Base-by-base conservation (phyloP, 768 basidiomycete species). In the Russula lepida region DNA sequence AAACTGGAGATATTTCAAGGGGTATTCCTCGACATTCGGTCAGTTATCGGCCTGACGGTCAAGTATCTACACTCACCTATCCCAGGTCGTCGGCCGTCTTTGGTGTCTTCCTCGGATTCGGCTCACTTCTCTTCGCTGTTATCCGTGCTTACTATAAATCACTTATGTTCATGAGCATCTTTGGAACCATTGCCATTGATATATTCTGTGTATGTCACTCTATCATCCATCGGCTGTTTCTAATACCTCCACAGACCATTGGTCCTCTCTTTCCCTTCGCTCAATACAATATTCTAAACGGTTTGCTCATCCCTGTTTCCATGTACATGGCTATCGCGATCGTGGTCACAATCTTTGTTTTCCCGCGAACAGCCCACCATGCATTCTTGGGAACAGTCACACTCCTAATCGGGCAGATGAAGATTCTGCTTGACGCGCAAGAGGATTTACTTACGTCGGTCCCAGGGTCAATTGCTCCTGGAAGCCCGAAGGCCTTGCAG, bases 351-450 rank as follows among this genome's bases (percentile, higher is more conserved):
- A 55, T 79, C 8, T 67, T 82, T 56, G 70, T 83, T 54, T 84
- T 84, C 69, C 83, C 83, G 7, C 76, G 80, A 64, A 76, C 80
- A 0, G 70, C 82, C 54, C 76, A 78, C 59, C 78, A 80, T 57
- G 66, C 73, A 4, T 71, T 71, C 39, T 69, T 80, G 48, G 67
- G 64, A 21, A 69, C 64, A 11, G 58, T 71, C n/a, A 67, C 69
- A 4, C 68, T 56, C 13, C 71, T 76, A 35, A 66, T 77, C 1
- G 66, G 67, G 21, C 67, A 71, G 28, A 48, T 75, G 6, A 65
- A 70, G 55, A 37, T 51, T 23, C 59, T 77, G 9, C 54, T 78
- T 1, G 68, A 68, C 11, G 62, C 73, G 37, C 76, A 77, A 59
- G 72, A 74, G 13, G 68, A 71, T 17, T 67, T 74, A 4, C 63